Base-by-base conservation (phyloP, 2,329 filamentous ascomycete species). In the Fusarium pseudonygamai region DNA sequence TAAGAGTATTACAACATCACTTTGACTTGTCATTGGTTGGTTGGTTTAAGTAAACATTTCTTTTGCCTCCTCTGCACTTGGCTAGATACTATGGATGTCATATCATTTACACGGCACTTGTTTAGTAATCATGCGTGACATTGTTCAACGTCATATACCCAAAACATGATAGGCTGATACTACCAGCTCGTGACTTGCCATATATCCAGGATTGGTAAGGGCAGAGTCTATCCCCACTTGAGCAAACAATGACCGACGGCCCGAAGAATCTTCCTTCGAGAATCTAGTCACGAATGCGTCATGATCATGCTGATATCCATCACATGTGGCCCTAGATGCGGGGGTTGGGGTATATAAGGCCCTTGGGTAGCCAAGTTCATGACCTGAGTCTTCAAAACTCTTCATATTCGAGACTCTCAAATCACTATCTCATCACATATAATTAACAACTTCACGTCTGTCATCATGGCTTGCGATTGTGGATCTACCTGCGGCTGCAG, bases 391-490 rank as follows among this genome's bases (percentile, higher is more conserved):
- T 37, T 16, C 5, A 9, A 3, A 22, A 26, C n/a, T 36, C 18
- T 37, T 0, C 3, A 7, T 15, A 37, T n/a, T 36, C 20, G 6
- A 22, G 24, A 14, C 16, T 34, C 12, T 15, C 6, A 34, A 24
- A 6, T 4, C 3, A 24, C 12, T 34, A 3, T n/a, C 5, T 18
- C 6, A 2, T 10, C 7, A 34, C 1, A 50, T 20, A 24, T 6
- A 34, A 20, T 5, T 11, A 14, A 14, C 24, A 50, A 7, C 30
- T 5, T 24, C 14, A 11, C 22, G 6, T 50, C 30, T 50, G 1
- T 34, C 22, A 69, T 22, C n/a, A 69, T 69, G 67, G 36, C 24
- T 39, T 69, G 67, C 16, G 52, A 69, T 14, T 69, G 67, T 14
- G 67, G 67, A 69, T 65, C 67, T 20, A 55, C 40, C 7, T 69